Percentiles rank a stretch among this genome's conserved stretches.
Evolutionary conservation across 148 eudicot species (phyloP).

Genomic region (Simmondsia chinensis): DNA sequence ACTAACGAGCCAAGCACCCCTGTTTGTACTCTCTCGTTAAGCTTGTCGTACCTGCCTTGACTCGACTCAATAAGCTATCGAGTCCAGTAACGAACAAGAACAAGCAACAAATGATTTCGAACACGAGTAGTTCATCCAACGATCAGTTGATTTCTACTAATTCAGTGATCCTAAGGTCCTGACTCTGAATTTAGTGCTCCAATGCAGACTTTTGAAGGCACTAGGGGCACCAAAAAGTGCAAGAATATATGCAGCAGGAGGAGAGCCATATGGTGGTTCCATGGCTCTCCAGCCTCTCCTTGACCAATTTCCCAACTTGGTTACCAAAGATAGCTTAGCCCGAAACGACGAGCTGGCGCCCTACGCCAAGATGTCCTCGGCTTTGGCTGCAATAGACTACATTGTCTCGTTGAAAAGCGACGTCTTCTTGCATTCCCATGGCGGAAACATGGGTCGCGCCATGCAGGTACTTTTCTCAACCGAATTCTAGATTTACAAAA

Average conservation of each 20-base stretch:
- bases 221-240: slow-evolving; percentile 56
- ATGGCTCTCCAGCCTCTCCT: slow-evolving; percentile 36
- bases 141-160: no score
- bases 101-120: no score
- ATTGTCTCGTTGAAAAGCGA: slow-evolving; percentile 65
- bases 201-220: slow-evolving; percentile 45
- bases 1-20: no score
- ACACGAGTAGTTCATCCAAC: no score
- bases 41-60: no score
- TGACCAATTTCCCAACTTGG: slow-evolving; percentile 40
- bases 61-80: no score
- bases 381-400: slow-evolving; percentile 69
- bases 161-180: no score
- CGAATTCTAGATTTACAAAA: no score
- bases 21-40: no score
- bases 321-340: slow-evolving; percentile 42
- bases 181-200: no score
- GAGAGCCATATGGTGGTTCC: slow-evolving; percentile 62
- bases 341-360: slow-evolving; percentile 42
- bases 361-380: slow-evolving; percentile 38
- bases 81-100: no score
- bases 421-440: slow-evolving; percentile 72
- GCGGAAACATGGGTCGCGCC: slow-evolving; percentile 73
- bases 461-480: no score
- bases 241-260: slow-evolving; percentile 57